Base-by-base conservation (phyloP, 208 protist species). In the Leishmania gerbilli region DNA sequence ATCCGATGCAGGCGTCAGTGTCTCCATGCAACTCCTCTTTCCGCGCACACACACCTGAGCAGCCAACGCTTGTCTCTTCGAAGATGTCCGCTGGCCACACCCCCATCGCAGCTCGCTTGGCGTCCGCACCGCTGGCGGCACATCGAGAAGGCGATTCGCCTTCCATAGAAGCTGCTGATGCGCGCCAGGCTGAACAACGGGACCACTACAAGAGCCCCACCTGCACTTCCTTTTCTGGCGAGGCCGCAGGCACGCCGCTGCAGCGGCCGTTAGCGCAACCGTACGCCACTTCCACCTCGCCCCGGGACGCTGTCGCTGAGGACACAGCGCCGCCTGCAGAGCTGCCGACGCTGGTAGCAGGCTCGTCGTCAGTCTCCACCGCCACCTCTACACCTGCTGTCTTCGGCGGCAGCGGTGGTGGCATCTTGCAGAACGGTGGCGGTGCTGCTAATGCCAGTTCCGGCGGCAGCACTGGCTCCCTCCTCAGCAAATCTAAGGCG, bases 231-330 rank as follows among this genome's bases (percentile, higher is more conserved):
- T 81, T 55, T 53, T 74, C 72, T 27, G 82, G 56, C 17, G 82
- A 76, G 74, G 58, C 9, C 21, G 42, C 55, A 3, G 13, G n/a
- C 47, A 76, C 78, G 0, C 82, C 64, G 13, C 77, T 71, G 64
- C 67, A 34, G 55, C 74, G 74, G 58, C 78, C 65, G 65, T 64
- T 76, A 19, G 76, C 67, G 45, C 82, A 74, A 45, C 82, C 82
- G 19, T 79, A 60, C 21, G 62, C 55, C 42, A 55, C 65, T 4
- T 76, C 78, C 4, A 8, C 42, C 24, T 76, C 68, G 40, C 58
- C 71, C 9, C 11, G 15, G 13, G n/a, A 37, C 56, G 4, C 6
- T 45, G 24, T 19, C 27, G 37, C 47, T 5, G 49, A 74, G 19
- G 71, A 58, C 17, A 34, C 51, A 13, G 40, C n/a, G 27, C 24